Percentiles rank a stretch among this genome's conserved stretches.
Conservation (phyloP, 108 stramenopile species). For the Fragilariopsis cylindrus region DNA sequence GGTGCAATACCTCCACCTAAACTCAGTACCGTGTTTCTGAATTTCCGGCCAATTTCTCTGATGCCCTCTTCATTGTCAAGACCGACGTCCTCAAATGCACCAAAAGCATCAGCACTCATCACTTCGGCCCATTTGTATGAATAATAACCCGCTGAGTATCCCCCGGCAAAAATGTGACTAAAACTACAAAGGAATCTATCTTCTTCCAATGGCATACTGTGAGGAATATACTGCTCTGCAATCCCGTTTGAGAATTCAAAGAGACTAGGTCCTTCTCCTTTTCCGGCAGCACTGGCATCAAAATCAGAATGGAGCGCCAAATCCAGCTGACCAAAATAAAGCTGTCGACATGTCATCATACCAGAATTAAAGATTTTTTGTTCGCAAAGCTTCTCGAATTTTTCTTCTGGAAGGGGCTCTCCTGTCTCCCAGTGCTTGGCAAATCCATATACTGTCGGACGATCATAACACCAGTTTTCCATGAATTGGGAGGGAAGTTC, state of each 20-base stretch:
- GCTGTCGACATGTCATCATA: conserved; percentile 93
- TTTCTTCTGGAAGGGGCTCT: conserved; percentile 93
- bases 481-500: conserved; percentile 99
- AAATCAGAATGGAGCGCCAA: conserved; percentile 92
- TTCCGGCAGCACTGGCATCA: conserved; percentile 63
- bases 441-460: conserved; percentile 86
- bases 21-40: conserved; percentile 93
- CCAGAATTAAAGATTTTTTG: conserved; percentile 94
- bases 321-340: conserved; percentile 95
- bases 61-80: conserved; percentile 94
- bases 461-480: conserved; percentile 99
- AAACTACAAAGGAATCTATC: conserved; percentile 98
- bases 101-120: conserved; percentile 97
- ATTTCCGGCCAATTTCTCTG: conserved; percentile 73
- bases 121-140: conserved; percentile 98
- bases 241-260: conserved; percentile 93
- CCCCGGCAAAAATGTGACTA: conserved; percentile 96
- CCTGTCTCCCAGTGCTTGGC: conserved; percentile 98
- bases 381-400: conserved; percentile 93
- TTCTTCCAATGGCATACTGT: conserved; percentile 83
- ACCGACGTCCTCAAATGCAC: conserved; percentile 97
- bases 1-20: conserved; percentile 90
- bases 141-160: conserved; percentile 97
- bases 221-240: conserved; percentile 86
- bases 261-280: conserved; percentile 61